These are phyloP conservation scores for Mercurialis annua DNA, from an alignment of 345 rosid genomes.

Conservation along the genomic window DNA sequence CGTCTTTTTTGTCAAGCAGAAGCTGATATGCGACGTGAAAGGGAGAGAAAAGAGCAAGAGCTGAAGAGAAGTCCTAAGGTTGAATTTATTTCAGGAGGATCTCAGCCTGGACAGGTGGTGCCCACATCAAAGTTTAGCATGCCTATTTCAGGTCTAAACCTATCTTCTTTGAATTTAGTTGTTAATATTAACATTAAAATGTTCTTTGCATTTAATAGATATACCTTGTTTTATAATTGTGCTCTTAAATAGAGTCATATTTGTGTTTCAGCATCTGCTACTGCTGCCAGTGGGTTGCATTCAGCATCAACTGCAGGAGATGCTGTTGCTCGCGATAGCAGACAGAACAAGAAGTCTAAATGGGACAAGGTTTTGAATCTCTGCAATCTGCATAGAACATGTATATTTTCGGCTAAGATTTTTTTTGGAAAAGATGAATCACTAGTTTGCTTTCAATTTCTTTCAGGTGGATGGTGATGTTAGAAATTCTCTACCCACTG, in stretches of 20 bases:
- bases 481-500: constrained; percentile 50
- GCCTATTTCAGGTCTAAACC: constrained; percentile 52
- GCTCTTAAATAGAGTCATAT: constrained; percentile 9
- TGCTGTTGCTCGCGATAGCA: constrained; percentile 52
- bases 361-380: constrained; percentile 79
- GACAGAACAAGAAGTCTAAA: constrained; percentile 86
- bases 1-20: constrained; percentile 44
- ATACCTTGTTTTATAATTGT: background rate
- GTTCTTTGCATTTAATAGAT: background rate
- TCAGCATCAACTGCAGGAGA: constrained; percentile 42
- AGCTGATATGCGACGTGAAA: constrained; percentile 70
- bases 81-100: constrained; percentile 60
- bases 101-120: constrained; percentile 53
- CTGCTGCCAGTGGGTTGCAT: constrained; percentile 42
- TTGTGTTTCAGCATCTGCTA: constrained; percentile 38
- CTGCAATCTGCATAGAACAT: background rate
- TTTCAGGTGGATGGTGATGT: constrained; percentile 75
- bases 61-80: constrained; percentile 75
- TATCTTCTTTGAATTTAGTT: background rate
- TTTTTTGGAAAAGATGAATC: background rate
- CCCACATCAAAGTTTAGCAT: constrained; percentile 54
- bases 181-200: background rate
- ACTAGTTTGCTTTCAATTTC: constrained; percentile 4
- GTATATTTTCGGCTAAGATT: background rate
- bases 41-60: constrained; percentile 87